phyloP scores from a whole-genome alignment of 2,329 filamentous ascomycete genomes.

The Ascochyta viciae-villosae region DNA sequence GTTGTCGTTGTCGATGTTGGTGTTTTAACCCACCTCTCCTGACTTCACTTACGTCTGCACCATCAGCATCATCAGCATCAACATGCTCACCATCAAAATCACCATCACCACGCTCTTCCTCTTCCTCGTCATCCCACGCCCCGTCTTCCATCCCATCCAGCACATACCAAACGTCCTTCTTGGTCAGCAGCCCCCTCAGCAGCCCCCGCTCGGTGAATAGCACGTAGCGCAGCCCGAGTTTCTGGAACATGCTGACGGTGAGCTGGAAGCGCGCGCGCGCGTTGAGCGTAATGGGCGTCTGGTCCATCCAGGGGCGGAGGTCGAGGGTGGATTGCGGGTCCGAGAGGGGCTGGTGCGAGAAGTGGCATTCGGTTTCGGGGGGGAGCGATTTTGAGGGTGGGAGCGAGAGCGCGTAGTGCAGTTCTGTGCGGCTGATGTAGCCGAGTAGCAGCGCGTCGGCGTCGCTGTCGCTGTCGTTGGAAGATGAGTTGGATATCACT shows the following conservation, averaged over 20 bases:
- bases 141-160: constrained; percentile 66
- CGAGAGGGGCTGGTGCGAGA: constrained; percentile 77
- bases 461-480: neutral
- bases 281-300: constrained; percentile 91
- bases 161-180: constrained; percentile 97
- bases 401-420: constrained; percentile 78
- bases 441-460: constrained; percentile 78
- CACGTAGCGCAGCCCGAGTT: constrained; percentile 88
- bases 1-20: constrained; percentile 25
- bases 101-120: constrained; percentile 51
- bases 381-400: constrained; percentile 68
- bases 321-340: constrained; percentile 82
- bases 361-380: constrained; percentile 79
- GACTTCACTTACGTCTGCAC: constrained; percentile 45
- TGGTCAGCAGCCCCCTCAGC: constrained; percentile 86
- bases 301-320: constrained; percentile 97
- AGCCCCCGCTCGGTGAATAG: constrained; percentile 83
- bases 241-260: constrained; percentile 93
- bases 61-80: neutral
- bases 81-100: neutral
- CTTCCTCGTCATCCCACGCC: constrained; percentile 39
- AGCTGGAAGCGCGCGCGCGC: constrained; percentile 78
- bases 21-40: constrained; percentile 45
- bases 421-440: constrained; percentile 91
- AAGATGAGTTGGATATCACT: constrained; percentile 62